Conservation (phyloP, 202 grass and related monocot genomes). For the Setaria viridis region DNA sequence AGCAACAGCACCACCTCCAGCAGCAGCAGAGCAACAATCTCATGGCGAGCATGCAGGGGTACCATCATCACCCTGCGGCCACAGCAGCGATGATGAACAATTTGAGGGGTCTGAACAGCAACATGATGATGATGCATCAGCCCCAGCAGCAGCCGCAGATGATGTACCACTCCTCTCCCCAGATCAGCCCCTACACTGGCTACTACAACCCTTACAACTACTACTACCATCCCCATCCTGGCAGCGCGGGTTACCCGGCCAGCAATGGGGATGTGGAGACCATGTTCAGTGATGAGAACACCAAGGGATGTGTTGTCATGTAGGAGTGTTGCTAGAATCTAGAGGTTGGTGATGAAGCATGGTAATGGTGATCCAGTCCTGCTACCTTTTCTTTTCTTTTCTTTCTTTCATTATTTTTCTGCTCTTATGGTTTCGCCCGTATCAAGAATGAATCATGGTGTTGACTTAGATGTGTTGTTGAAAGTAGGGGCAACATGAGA, state of each 20-base stretch:
- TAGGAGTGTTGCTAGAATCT: conserved; percentile 54
- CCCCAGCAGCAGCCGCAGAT: conserved; percentile 79
- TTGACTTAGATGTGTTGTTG: conserved; percentile 59
- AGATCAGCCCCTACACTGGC: conserved; percentile 89
- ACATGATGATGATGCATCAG: conserved; percentile 90
- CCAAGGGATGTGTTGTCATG: conserved; percentile 90
- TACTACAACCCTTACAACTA: conserved; percentile 91
- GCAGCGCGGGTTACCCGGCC: conserved; percentile 51
- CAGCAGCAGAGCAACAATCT: conserved; percentile 68
- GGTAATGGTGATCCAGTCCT: conserved; percentile 44
- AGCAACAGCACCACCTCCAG: conserved; percentile 55
- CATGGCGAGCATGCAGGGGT: conserved; percentile 75
- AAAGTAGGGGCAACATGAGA: conserved; percentile 49
- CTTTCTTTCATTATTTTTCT: conserved; percentile 51
- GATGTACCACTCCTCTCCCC: conserved; percentile 93
- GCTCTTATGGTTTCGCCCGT: conserved; percentile 60
- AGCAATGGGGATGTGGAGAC: conserved; percentile 71
- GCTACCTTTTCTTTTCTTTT: conserved; percentile 37
- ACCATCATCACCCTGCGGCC: conserved; percentile 67
- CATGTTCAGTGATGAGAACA: conserved; percentile 99
- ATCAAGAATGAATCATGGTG: conserved; percentile 70
- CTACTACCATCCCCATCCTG: conserved; percentile 73
- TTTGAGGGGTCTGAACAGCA: conserved; percentile 57
- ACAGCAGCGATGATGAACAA: conserved; percentile 73
- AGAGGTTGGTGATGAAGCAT: conserved; percentile 50